Base-by-base conservation (phyloP, 495 filamentous ascomycete species). In the Daldinia concentrica region DNA sequence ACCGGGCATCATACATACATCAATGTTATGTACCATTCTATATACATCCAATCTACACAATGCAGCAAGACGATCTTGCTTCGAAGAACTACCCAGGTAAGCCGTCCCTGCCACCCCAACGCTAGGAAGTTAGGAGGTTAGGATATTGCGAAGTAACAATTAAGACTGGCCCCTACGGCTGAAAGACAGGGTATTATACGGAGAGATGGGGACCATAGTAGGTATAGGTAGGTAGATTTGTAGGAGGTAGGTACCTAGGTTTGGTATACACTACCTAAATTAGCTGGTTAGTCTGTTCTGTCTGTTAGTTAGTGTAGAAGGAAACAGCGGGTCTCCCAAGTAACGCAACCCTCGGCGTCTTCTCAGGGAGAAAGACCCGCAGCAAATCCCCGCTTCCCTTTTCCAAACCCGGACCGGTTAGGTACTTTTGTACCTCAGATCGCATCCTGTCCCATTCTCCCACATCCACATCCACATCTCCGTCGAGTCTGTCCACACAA, bases 301-400 rank as follows among this genome's bases (percentile, higher is more conserved):
- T 37, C 9, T 37, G 12, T 37, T 3, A 56, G 45, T n/a, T 55
- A 48, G 39, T 45, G 29, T 34, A 24, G 50, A 58, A 61, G 55
- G 55, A 72, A 57, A 64, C 15, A 64, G 69, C 63, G 64, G 63
- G 62, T 71, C 62, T 56, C 39, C 68, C 34, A 50, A 71, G 63
- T 76, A 77, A 73, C 75, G 71, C 75, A 72, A 75, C 70, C 73
- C 70, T 77, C 67, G 73, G 73, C 64, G 75, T 72, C 75, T 74
- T 58, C 50, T 59, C 60, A 71, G 26, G 14, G 55, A 36, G 27
- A 56, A 51, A 17, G 52, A 50, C 58, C 69, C 63, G 54, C 58
- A 72, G 41, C 62, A 62, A 24, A 39, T 32, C 63, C 68, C 69
- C 69, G 69, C 69, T 71, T 66, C 34, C 52, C 34, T 43, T 29